phyloP scores from a whole-genome alignment of 192 early-diverging fungal genomes.

The Coemansia sp. region DNA sequence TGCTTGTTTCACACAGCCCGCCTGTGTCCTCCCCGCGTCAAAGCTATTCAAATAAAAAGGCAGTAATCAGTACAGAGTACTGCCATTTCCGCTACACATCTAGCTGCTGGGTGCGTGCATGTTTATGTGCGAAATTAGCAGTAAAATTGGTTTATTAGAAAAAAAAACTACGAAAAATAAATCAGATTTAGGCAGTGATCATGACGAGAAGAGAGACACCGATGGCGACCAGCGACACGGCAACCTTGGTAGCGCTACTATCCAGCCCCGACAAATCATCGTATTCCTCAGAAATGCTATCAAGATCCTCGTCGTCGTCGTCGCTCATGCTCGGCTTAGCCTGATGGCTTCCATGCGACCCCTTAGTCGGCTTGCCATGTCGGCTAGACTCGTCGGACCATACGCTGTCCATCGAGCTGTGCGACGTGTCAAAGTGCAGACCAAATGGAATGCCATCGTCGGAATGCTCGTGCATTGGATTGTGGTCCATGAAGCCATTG shows the following conservation, averaged over 20 bases:
- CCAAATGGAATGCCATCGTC: slow-evolving; percentile 35
- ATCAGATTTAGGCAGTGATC: slow-evolving; percentile 5
- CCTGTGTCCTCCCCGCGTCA: no score
- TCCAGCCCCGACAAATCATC: slow-evolving; percentile 34
- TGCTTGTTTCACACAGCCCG: no score
- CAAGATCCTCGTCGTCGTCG: slow-evolving; percentile 1
- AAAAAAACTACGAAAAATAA: not conserved
- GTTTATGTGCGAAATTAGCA: not conserved
- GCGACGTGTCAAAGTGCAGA: slow-evolving; percentile 33
- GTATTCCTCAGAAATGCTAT: slow-evolving; percentile 16
- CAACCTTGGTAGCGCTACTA: slow-evolving; percentile 20
- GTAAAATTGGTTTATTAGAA: slow-evolving; percentile 1
- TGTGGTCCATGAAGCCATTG: slow-evolving; percentile 29
- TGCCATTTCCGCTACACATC: no score
- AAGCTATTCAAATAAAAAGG: no score
- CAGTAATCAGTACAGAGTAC: no score
- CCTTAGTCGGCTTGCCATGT: no score
- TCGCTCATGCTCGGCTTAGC: no score
- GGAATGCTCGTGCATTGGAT: slow-evolving; percentile 1
- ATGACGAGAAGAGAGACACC: slow-evolving; percentile 18
- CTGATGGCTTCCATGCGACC: no score
- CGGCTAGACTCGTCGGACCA: not conserved
- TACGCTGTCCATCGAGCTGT: not conserved
- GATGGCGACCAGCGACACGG: slow-evolving; percentile 47
- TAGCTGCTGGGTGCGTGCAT: no score